Base-by-base conservation (phyloP, 148 eudicot species). In the Heliosperma pusillum region DNA sequence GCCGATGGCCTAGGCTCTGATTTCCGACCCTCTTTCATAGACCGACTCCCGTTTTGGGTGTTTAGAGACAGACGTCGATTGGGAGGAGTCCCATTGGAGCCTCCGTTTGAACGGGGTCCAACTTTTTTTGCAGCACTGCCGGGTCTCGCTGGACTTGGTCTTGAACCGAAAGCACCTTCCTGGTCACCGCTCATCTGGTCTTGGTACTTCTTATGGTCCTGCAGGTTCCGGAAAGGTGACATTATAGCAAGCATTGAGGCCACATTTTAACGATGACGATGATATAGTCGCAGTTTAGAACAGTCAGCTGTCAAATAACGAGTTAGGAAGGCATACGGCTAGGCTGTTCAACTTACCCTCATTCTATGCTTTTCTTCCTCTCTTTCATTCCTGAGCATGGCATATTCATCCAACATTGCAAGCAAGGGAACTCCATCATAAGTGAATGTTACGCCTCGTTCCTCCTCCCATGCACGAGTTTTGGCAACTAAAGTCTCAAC, bases 371-470 rank as follows among this genome's bases (percentile, higher is more conserved):
- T 96, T 87, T 96, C 99, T 77, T 96, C 99, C 82, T 96, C 99
- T 83, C 97, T 89, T 71, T 92, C 99, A 5, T 88, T 93, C 84
- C 99, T 90, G 80, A 96, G 97, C 92, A 87, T 89, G 70, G 85
- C 90, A 78, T 96, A 96, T 80, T 96, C 97, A 63, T 96, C 99
- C 74, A 96, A 84, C 97, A 92, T 96, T 7, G 99, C 97, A 66
- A 96, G 97, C 53, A 96, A 87, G 57, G 99, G 97, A 80, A 96
- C 99, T 56, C 99, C 99, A 76, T 96, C 99, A 65, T 96, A 96
- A 42, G 90, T 81, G 78, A 96, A 96, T 80, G 92, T 75, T 36
- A 85, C 44, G 24, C 85, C 91, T 22, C 86, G 92, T 22, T 92
- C 97, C 79, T 89, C 90, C 81, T 96, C 99, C 99, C 99, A 96